These are phyloP conservation scores for Microdochium trichocladiopsis DNA, from an alignment of 2,329 filamentous ascomycete species.

Conservation along the genomic window DNA sequence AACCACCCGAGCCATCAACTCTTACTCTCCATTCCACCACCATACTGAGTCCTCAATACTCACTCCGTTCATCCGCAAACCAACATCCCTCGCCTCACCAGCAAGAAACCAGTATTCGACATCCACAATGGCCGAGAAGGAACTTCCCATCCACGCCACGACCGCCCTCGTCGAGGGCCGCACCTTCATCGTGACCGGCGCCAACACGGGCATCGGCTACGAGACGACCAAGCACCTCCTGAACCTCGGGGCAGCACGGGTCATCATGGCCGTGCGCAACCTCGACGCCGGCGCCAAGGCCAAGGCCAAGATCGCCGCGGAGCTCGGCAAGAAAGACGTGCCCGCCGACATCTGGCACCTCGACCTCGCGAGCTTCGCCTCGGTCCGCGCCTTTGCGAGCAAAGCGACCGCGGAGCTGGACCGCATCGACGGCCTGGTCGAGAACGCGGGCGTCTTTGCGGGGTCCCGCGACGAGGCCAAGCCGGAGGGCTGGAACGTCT, in stretches of 20 bases:
- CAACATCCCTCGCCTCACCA: not conserved
- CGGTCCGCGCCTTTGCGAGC: slow-evolving; percentile 25
- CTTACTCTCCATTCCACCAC: too few species aligned
- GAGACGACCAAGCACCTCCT: not conserved
- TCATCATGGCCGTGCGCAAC: slow-evolving; percentile 1
- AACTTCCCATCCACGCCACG: not conserved
- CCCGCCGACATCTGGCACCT: slow-evolving; percentile 9
- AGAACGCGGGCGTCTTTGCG: slow-evolving; percentile 21
- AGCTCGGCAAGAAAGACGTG: not conserved
- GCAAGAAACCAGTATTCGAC: not conserved
- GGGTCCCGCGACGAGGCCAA: slow-evolving; percentile 4
- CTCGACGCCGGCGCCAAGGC: not conserved
- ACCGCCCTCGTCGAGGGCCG: not conserved
- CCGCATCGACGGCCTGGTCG: slow-evolving; percentile 27
- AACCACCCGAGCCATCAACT: too few species aligned
- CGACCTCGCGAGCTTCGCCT: slow-evolving; percentile 28
- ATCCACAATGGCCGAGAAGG: not conserved
- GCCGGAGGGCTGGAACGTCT: slow-evolving; percentile 32
- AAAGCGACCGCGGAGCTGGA: slow-evolving; percentile 18
- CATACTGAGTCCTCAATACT: not conserved
- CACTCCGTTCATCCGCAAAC: not conserved
- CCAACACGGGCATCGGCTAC: slow-evolving; percentile 1
- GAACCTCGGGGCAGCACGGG: not conserved
- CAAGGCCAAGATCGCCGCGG: slow-evolving; percentile 8
- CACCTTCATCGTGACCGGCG: slow-evolving; percentile 1